Conservation (phyloP, 768 basidiomycete genomes). For the Russula earlei region DNA sequence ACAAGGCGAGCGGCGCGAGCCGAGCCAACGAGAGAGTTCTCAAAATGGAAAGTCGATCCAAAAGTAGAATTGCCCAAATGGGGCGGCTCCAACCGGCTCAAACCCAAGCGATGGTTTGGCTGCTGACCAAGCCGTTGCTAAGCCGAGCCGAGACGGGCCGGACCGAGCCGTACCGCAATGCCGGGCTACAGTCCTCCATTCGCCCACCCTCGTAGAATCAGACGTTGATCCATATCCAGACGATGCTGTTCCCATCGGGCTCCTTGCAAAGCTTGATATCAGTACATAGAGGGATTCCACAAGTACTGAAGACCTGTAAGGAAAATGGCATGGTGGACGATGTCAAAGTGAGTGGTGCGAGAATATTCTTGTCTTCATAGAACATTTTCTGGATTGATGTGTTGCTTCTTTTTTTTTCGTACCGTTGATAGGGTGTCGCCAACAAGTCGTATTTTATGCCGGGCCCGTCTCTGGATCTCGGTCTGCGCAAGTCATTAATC, state of each 20-base stretch:
- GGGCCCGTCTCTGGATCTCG: constrained; percentile 66
- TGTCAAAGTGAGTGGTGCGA: constrained; percentile 21
- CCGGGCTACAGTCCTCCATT: too few relatives aligned
- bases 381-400: constrained; percentile 13
- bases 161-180: too few relatives aligned
- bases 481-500: constrained; percentile 58
- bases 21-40: too few relatives aligned
- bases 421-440: constrained; percentile 53
- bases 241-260: constrained; percentile 61
- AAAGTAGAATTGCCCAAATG: too few relatives aligned
- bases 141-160: too few relatives aligned
- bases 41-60: too few relatives aligned
- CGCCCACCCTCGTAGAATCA: constrained; percentile 24
- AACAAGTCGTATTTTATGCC: constrained; percentile 76
- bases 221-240: constrained; percentile 35
- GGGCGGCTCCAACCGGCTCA: too few relatives aligned
- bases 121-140: too few relatives aligned
- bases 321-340: constrained; percentile 23
- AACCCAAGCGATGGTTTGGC: too few relatives aligned
- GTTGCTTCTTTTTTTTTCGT: too few relatives aligned
- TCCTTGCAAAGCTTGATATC: constrained; percentile 65
- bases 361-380: constrained; percentile 13
- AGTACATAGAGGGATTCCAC: constrained; percentile 41
- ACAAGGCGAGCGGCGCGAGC: too few relatives aligned
- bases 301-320: constrained; percentile 7